Conservation (phyloP, 2,329 filamentous ascomycete genomes). For the Hysterium pulicare region DNA sequence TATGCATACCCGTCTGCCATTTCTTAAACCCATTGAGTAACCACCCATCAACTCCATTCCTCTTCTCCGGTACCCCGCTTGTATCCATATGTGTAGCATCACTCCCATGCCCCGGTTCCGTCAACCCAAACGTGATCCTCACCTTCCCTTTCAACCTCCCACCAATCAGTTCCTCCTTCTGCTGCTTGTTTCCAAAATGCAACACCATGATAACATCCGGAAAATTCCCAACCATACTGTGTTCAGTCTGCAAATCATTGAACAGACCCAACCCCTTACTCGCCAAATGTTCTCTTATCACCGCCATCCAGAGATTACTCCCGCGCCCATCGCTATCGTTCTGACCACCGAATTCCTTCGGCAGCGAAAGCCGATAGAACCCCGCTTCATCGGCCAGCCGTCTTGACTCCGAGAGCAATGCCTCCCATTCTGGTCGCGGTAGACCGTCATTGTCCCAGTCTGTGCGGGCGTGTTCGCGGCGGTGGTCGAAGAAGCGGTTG, state of each 20-base stretch:
- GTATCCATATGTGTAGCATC: slow-evolving; percentile 64
- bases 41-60: slow-evolving; percentile 48
- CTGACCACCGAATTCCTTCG: slow-evolving; percentile 54
- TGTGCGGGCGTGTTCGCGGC: slow-evolving; percentile 59
- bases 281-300: slow-evolving; percentile 58
- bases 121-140: slow-evolving; percentile 59
- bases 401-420: slow-evolving; percentile 49
- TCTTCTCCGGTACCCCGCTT: slow-evolving; percentile 43
- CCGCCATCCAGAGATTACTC: slow-evolving; percentile 62
- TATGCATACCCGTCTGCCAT: slow-evolving; percentile 64
- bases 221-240: slow-evolving; percentile 61
- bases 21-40: slow-evolving; percentile 59
- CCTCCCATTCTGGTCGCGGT: slow-evolving; percentile 58
- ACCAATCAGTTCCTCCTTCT: slow-evolving; percentile 54
- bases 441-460: slow-evolving; percentile 58
- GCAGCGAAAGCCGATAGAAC: slow-evolving; percentile 59
- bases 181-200: slow-evolving; percentile 55
- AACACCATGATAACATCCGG: slow-evolving; percentile 61
- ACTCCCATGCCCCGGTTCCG: slow-evolving; percentile 60
- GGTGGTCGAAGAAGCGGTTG: slow-evolving; percentile 63
- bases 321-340: slow-evolving; percentile 43
- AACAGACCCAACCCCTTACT: slow-evolving; percentile 58
- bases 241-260: slow-evolving; percentile 64
- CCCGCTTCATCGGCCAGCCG: slow-evolving; percentile 56
- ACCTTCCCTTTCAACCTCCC: slow-evolving; percentile 53